Evolutionary conservation across 1,284 basidiomycete species (phyloP).

Genomic region (Ustilago trichophora): DNA sequence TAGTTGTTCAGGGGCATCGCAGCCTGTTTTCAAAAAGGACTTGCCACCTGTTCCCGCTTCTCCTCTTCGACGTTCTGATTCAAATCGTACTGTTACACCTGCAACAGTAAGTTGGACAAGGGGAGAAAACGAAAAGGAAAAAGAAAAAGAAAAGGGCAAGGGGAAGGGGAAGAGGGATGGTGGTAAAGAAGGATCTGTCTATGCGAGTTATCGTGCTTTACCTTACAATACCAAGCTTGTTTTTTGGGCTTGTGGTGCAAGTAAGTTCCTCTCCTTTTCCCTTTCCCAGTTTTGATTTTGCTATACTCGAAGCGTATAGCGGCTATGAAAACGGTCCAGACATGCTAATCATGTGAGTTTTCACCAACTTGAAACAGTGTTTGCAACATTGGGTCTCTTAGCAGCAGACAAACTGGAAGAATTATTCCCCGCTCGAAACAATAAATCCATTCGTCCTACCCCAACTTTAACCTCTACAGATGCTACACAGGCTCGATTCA

Average conservation of each 20-base stretch:
- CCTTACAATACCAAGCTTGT: slow-evolving; percentile 35
- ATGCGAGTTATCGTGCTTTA: slow-evolving; percentile 8
- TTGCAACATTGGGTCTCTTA: slow-evolving; percentile 23
- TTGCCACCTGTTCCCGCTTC: slow-evolving; percentile 4
- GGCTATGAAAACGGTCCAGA: too few species aligned
- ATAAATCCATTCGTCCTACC: neutral
- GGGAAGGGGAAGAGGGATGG: slow-evolving; percentile 1
- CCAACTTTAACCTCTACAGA: neutral
- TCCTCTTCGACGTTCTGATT: too few species aligned
- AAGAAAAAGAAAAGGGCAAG: too few species aligned
- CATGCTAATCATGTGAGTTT: too few species aligned
- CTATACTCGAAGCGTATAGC: too few species aligned
- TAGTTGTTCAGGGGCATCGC: too few species aligned
- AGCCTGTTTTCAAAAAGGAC: slow-evolving; percentile 13
- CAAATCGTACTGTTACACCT: too few species aligned
- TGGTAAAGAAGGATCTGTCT: slow-evolving; percentile 15
- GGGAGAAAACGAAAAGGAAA: too few species aligned
- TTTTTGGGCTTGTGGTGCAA: slow-evolving; percentile 33
- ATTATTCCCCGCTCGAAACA: slow-evolving; percentile 38
- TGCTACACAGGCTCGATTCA: too few species aligned
- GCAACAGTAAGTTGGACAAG: too few species aligned
- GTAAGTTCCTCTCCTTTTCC: slow-evolving; percentile 6
- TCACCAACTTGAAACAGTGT: too few species aligned
- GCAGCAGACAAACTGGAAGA: slow-evolving; percentile 39
- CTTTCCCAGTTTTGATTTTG: too few species aligned